Conservation (phyloP, 176 grass and related monocot genomes). For the Eleusine coracana region DNA sequence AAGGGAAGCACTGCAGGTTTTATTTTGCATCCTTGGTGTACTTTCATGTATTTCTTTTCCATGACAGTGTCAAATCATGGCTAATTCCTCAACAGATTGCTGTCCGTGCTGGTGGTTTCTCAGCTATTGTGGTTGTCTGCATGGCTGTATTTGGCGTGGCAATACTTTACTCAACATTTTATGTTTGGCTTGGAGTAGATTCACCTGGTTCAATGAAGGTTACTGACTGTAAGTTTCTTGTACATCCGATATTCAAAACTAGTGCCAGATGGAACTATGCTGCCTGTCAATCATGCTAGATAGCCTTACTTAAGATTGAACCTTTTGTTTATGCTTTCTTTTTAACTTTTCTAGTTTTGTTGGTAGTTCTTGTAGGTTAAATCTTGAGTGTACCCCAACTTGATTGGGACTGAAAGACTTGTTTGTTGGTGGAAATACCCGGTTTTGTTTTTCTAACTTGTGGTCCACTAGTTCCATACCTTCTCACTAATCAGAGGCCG, state of each 20-base stretch:
- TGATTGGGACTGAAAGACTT: background rate
- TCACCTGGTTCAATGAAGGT: slow-evolving; percentile 95
- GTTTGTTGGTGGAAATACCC: background rate
- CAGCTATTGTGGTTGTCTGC: slow-evolving; percentile 94
- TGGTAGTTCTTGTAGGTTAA: background rate
- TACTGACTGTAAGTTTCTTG: slow-evolving; percentile 83
- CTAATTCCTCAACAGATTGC: slow-evolving; percentile 73
- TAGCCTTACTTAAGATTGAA: background rate
- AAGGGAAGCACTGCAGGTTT: slow-evolving; percentile 99
- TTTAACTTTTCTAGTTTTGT: background rate
- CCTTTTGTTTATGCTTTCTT: background rate
- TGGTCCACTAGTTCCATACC: background rate
- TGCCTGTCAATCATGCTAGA: background rate
- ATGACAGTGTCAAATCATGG: slow-evolving; percentile 36
- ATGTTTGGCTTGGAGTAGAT: slow-evolving; percentile 91
- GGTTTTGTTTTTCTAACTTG: slow-evolving; percentile 2
- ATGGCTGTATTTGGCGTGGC: slow-evolving; percentile 99
- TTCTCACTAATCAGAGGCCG: background rate
- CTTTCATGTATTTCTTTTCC: slow-evolving; percentile 24
- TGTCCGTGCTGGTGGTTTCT: slow-evolving; percentile 98
- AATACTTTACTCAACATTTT: slow-evolving; percentile 92
- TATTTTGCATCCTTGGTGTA: slow-evolving; percentile 31
- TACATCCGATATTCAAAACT: slow-evolving; percentile 29
- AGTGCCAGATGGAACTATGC: slow-evolving; percentile 8
- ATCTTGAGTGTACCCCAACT: background rate